phyloP scores from a whole-genome alignment of 306 rosid species.

The Chamaecrista fasciculata region DNA sequence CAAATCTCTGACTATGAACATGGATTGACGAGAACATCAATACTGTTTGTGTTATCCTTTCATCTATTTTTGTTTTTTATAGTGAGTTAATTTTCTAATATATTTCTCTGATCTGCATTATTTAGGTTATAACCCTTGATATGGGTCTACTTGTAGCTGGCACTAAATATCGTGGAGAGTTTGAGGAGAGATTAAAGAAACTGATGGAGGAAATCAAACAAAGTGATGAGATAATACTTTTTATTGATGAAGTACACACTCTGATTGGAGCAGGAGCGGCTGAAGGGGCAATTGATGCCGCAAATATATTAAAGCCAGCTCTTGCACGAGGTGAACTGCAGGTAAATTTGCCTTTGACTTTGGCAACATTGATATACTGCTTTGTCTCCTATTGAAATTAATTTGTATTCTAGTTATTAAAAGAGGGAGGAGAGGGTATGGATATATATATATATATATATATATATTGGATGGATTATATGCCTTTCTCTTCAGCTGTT shows the following conservation, averaged over 20 bases:
- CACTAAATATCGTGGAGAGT: constrained; percentile 98
- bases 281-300: constrained; percentile 97
- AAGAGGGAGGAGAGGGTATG: not conserved
- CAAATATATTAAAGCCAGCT: constrained; percentile 92
- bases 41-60: not conserved
- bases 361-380: not conserved
- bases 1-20: not conserved
- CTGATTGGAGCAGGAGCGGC: constrained; percentile 98
- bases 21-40: not conserved
- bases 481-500: constrained; percentile 3
- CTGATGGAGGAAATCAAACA: constrained; percentile 97
- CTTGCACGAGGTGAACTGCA: constrained; percentile 98
- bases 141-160: constrained; percentile 99
- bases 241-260: constrained; percentile 94
- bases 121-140: constrained; percentile 90
- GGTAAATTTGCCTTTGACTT: constrained; percentile 41
- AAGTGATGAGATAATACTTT: constrained; percentile 90
- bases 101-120: constrained; percentile 14
- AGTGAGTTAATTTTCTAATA: not conserved
- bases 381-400: not conserved
- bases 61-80: not conserved
- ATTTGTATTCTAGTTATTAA: not conserved
- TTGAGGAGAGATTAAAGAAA: constrained; percentile 91
- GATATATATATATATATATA: not conserved
- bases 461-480: constrained; percentile 17